Percentiles rank a stretch among this genome's conserved stretches.
Evolutionary conservation across 345 rosid genomes (phyloP).

Genomic region (Aethionema arabicum): DNA sequence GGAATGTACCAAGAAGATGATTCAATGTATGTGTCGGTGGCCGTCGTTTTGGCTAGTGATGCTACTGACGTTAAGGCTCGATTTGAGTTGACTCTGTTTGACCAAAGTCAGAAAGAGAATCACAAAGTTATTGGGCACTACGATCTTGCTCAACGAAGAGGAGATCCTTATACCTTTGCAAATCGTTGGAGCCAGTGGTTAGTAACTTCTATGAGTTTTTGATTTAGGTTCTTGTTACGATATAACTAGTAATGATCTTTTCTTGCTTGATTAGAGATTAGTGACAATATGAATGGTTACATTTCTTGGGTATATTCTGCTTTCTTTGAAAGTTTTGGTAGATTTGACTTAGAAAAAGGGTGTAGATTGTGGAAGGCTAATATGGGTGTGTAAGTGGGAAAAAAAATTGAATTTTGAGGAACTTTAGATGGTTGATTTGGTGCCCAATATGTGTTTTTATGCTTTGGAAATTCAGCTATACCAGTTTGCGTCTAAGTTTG

Average conservation of each 20-base stretch:
- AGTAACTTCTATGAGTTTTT: conserved; percentile 6
- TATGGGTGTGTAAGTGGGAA: no score
- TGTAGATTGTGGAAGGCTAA: not conserved
- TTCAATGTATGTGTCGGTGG: conserved; percentile 77
- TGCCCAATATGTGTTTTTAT: no score
- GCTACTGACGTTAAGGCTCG: conserved; percentile 89
- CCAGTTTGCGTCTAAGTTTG: no score
- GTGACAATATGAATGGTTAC: not conserved
- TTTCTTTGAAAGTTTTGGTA: not conserved
- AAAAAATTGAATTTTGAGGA: no score
- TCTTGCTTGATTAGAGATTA: not conserved
- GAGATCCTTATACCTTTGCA: conserved; percentile 79
- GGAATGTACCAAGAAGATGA: conserved; percentile 86
- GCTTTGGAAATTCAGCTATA: no score
- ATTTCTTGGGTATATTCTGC: not conserved
- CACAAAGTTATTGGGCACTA: conserved; percentile 92
- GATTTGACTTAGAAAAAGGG: not conserved
- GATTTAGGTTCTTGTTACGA: conserved; percentile 15
- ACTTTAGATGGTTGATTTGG: no score
- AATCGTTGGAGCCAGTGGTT: conserved; percentile 95
- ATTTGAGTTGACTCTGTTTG: conserved; percentile 74
- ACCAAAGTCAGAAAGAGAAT: conserved; percentile 81
- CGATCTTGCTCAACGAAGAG: conserved; percentile 83
- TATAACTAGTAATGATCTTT: not conserved
- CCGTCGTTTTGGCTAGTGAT: conserved; percentile 91